Conservation (phyloP, 2,329 filamentous ascomycete species). For the Sclerotinia glacialis region DNA sequence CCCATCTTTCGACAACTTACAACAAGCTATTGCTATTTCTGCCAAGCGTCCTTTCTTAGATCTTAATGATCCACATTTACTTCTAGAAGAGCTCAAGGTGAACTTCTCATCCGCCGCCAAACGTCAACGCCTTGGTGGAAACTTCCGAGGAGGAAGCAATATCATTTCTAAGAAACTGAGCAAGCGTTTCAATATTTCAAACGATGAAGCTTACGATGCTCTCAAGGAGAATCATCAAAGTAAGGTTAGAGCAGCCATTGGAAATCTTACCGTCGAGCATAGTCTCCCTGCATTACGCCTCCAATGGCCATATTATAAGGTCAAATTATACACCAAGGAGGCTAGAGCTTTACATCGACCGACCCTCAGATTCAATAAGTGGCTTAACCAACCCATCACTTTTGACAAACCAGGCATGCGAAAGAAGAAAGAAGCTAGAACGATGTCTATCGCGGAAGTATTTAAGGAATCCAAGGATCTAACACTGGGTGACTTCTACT, state of each 20-base stretch:
- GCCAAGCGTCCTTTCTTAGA: slow-evolving; percentile 80
- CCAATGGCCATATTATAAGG: slow-evolving; percentile 94
- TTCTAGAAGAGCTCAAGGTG: slow-evolving; percentile 74
- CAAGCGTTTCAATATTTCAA: slow-evolving; percentile 90
- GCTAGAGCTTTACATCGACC: slow-evolving; percentile 83
- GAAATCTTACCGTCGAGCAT: slow-evolving; percentile 90
- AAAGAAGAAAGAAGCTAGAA: slow-evolving; percentile 81
- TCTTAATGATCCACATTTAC: slow-evolving; percentile 80
- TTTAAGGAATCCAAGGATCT: slow-evolving; percentile 80
- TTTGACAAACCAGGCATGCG: slow-evolving; percentile 70
- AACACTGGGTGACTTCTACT: slow-evolving; percentile 77
- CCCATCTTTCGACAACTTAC: slow-evolving; percentile 77
- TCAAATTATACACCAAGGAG: slow-evolving; percentile 70
- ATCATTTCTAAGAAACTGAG: slow-evolving; percentile 70
- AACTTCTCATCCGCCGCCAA: slow-evolving; percentile 57
- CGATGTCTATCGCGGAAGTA: slow-evolving; percentile 72
- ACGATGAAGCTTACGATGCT: slow-evolving; percentile 92
- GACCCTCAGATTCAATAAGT: slow-evolving; percentile 67
- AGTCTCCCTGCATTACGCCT: slow-evolving; percentile 87
- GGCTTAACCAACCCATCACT: slow-evolving; percentile 64
- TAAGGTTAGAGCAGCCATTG: slow-evolving; percentile 89
- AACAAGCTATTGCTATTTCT: slow-evolving; percentile 66
- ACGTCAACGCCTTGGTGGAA: slow-evolving; percentile 47
- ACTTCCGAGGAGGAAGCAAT: slow-evolving; percentile 64
- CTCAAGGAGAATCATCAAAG: slow-evolving; percentile 96